A percentile compares a stretch with the other conserved stretches of the same genome.
These are phyloP conservation scores for Tulasnella calospora DNA, from an alignment of 768 basidiomycete genomes.

Conservation along the genomic window DNA sequence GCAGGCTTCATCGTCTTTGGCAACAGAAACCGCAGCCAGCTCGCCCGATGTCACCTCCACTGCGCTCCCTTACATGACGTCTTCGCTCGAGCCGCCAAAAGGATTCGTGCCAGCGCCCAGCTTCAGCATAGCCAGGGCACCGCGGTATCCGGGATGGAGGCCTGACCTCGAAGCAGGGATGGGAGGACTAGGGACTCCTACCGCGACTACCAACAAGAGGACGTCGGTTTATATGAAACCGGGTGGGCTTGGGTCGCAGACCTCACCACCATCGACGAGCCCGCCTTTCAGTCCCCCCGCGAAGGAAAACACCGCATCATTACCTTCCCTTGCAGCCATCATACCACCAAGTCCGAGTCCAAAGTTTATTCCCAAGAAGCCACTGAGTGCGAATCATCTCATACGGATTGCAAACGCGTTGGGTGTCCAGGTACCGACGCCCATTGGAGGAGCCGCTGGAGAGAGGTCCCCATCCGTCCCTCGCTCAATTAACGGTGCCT, in stretches of 20 bases:
- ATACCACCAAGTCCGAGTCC: background rate
- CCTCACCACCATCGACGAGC: background rate
- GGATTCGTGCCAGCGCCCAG: slow-evolving; percentile 14
- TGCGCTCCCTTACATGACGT: background rate
- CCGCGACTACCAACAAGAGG: background rate
- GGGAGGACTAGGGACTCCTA: background rate
- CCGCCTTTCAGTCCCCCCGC: background rate
- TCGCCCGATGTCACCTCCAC: background rate
- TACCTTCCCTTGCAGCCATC: background rate
- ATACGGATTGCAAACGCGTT: slow-evolving; percentile 83
- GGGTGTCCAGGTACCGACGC: slow-evolving; percentile 70
- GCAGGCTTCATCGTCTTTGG: slow-evolving; percentile 10
- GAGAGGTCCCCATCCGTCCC: slow-evolving; percentile 30
- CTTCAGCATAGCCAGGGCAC: slow-evolving; percentile 18
- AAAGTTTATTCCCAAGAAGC: slow-evolving; percentile 33
- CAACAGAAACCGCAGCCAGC: slow-evolving; percentile 15
- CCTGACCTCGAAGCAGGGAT: background rate
- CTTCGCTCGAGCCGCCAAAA: background rate
- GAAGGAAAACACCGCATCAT: background rate
- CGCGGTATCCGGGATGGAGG: slow-evolving; percentile 21
- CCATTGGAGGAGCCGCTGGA: slow-evolving; percentile 32
- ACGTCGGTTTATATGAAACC: slow-evolving; percentile 1
- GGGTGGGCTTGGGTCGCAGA: background rate
- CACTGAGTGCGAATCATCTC: slow-evolving; percentile 68
- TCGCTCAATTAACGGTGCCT: background rate